Evolutionary conservation across 495 filamentous ascomycete genomes (phyloP).

Genomic region (Lophium mytilinum): DNA sequence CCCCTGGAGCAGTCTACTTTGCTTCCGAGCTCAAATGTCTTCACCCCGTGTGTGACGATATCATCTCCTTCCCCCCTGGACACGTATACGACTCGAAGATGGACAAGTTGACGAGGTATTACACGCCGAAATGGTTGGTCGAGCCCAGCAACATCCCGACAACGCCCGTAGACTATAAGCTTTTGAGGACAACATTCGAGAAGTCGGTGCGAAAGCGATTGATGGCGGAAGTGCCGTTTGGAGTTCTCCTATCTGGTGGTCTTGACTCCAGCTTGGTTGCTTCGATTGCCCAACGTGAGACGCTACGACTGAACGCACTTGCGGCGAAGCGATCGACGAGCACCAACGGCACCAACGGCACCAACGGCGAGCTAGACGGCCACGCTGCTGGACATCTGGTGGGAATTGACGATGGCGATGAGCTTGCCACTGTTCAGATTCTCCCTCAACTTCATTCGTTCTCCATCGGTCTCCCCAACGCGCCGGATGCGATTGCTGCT

Average conservation of each 20-base stretch:
- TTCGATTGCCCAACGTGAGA: slow-evolving; percentile 91
- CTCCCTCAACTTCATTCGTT: slow-evolving; percentile 95
- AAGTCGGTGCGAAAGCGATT: slow-evolving; percentile 88
- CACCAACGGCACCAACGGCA: slow-evolving; percentile 40
- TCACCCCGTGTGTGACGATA: slow-evolving; percentile 89
- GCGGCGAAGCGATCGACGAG: slow-evolving; percentile 29
- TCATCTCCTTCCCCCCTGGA: slow-evolving; percentile 87
- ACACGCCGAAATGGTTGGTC: slow-evolving; percentile 80
- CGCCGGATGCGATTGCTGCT: slow-evolving; percentile 85
- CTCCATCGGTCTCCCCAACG: slow-evolving; percentile 87
- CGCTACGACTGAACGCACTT: slow-evolving; percentile 58
- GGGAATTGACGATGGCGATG: slow-evolving; percentile 85
- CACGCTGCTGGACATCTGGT: slow-evolving; percentile 62
- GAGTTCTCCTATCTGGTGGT: slow-evolving; percentile 89
- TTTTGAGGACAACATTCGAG: slow-evolving; percentile 73
- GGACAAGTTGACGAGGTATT: slow-evolving; percentile 73
- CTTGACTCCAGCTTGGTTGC: slow-evolving; percentile 93
- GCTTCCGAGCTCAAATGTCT: slow-evolving; percentile 94
- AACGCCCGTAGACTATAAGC: slow-evolving; percentile 70
- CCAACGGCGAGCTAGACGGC: slow-evolving; percentile 31
- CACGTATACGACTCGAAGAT: slow-evolving; percentile 93
- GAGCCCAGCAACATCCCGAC: slow-evolving; percentile 69
- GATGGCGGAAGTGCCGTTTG: slow-evolving; percentile 98
- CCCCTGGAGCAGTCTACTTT: slow-evolving; percentile 84
- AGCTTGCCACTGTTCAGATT: slow-evolving; percentile 81